Evolutionary conservation across 1,139 yeast genomes (phyloP).

Genomic region (Suhomyces wounanorum): DNA sequence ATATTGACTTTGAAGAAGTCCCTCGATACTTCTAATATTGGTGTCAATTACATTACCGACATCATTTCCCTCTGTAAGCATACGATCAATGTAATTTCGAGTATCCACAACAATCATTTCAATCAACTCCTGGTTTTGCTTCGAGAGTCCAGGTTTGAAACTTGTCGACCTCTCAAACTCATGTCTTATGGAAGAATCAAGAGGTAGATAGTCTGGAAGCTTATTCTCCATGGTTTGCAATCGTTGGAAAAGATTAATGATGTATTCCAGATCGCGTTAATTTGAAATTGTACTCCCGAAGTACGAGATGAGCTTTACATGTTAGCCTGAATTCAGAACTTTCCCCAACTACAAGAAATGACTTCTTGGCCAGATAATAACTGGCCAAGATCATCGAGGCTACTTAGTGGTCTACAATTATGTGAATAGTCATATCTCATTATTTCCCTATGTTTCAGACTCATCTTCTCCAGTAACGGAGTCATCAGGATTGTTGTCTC

Average conservation of each 20-base stretch:
- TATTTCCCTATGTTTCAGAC: slow-evolving; percentile 6
- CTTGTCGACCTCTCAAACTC: slow-evolving; percentile 15
- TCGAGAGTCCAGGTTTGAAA: slow-evolving; percentile 9
- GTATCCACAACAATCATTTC: slow-evolving; percentile 12
- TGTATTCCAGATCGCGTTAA: neutral
- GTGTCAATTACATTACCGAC: slow-evolving; percentile 2
- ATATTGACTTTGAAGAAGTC: slow-evolving; percentile 5
- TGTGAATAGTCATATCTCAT: slow-evolving; percentile 6
- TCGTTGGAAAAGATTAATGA: neutral
- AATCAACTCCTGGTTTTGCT: slow-evolving; percentile 11
- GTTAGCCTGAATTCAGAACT: neutral
- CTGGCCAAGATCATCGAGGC: neutral
- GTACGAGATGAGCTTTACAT: neutral
- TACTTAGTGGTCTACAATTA: neutral
- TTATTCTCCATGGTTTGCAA: neutral
- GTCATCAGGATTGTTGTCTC: slow-evolving; percentile 12
- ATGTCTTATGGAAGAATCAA: slow-evolving; percentile 13
- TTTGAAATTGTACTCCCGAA: neutral
- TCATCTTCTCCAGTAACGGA: slow-evolving; percentile 14
- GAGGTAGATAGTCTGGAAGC: slow-evolving; percentile 18
- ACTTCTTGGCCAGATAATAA: too few species aligned
- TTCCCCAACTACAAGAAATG: neutral
- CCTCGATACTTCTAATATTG: slow-evolving; percentile 4
- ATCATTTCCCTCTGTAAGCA: slow-evolving; percentile 12
- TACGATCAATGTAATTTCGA: slow-evolving; percentile 13